Base-by-base conservation (phyloP, 352 stramenopile species). In the Globisporangium nodosum region DNA sequence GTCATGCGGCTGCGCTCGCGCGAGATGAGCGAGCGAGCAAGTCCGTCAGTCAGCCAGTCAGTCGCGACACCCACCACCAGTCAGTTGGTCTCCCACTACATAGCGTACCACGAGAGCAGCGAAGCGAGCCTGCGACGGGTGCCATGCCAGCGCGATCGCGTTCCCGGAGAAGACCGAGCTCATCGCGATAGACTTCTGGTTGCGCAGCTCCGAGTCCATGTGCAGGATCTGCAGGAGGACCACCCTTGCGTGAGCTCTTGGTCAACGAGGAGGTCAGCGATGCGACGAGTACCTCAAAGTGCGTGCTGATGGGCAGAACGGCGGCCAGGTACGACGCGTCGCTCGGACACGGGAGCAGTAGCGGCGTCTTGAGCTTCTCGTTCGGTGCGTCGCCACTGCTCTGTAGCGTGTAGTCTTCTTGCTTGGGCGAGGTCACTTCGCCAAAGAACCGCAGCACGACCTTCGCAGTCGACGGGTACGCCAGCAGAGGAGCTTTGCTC, bases 161-260 rank as follows among this genome's bases (percentile, higher is more conserved):
- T 84, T 85, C 8, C 76, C 73, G 0, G 73, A 76, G 48, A 87
- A 88, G 27, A 88, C 65, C 0, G 64, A 69, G 40, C 78, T 68
- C 66, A 91, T 71, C 24, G 71, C 68, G 56, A 91, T 72, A 37
- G 71, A 73, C 47, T 89, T 89, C 46, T 87, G 78, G 50, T 82
- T 81, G 2, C 76, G 68, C 33, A 85, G 64, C 49, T 88, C 79
- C n/a, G 75, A 75, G 43, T 85, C 78, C 59, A 91, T 73, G 53
- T 87, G 76, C 1, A 91, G 60, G 31, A 91, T 74, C 81, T 89
- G 24, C 9, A 11, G 39, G 1, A 35, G 12, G 43, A 20, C 43
- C 0, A 0, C 9, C 43, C 8, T 48, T 6, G 5, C 8, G 45
- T 49, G 20, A 49, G 45, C 11, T 16, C 37, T 9, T 40, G 0